Conservation (phyloP, 2,329 filamentous ascomycete genomes). For the Bertia moriformis region DNA sequence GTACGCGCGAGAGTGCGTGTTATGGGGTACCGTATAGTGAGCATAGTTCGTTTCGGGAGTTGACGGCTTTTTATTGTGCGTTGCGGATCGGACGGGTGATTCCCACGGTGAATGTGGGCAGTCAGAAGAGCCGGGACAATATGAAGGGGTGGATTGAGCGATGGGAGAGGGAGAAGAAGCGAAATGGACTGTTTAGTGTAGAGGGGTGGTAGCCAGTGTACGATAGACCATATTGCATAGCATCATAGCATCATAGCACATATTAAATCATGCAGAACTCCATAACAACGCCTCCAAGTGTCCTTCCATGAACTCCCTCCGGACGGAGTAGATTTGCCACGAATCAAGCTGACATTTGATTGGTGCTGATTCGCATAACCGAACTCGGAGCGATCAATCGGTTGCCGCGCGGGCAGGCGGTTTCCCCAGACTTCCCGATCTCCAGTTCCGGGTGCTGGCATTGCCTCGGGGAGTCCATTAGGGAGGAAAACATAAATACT, state of each 20-base stretch:
- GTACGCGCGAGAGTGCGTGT: slow-evolving; percentile 47
- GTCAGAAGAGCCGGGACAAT: slow-evolving; percentile 11
- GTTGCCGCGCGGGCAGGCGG: too few relatives aligned
- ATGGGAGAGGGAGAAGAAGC: slow-evolving; percentile 15
- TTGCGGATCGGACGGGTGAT: slow-evolving; percentile 55
- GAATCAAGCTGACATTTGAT: too few relatives aligned
- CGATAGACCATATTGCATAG: not conserved
- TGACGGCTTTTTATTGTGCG: slow-evolving; percentile 62
- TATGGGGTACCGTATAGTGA: slow-evolving; percentile 63
- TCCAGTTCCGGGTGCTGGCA: too few relatives aligned
- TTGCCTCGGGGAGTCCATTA: too few relatives aligned
- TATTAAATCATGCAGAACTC: too few relatives aligned
- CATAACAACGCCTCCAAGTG: too few relatives aligned
- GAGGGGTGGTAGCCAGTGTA: not conserved
- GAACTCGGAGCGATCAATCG: too few relatives aligned
- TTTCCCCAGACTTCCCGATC: too few relatives aligned
- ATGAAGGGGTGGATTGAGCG: slow-evolving; percentile 20
- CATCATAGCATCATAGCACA: not conserved
- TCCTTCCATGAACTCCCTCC: too few relatives aligned
- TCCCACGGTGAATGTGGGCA: slow-evolving; percentile 50
- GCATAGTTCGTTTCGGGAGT: slow-evolving; percentile 57
- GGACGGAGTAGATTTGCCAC: too few relatives aligned
- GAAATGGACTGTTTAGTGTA: slow-evolving; percentile 9
- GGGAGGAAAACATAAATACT: too few relatives aligned
- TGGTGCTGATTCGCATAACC: too few relatives aligned